These are phyloP conservation scores for Cephaloascus albidus DNA, from an alignment of 805 yeast species.

Conservation along the genomic window DNA sequence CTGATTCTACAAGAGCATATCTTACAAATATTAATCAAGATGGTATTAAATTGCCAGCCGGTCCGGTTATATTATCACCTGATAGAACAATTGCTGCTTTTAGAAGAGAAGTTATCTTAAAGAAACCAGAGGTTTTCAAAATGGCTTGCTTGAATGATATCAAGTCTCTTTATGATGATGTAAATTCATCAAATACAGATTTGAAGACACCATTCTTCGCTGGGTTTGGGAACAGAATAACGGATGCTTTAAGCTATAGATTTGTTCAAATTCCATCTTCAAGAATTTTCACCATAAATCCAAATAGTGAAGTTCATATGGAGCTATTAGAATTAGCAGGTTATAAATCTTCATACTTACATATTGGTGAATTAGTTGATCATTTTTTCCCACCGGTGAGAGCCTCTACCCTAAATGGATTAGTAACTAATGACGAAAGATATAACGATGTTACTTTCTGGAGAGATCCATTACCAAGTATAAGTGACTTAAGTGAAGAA, in stretches of 20 bases:
- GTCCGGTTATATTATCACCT: conserved; percentile 93
- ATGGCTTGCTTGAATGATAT: conserved; percentile 94
- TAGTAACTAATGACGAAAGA: conserved; percentile 40
- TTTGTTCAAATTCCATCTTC: conserved; percentile 92
- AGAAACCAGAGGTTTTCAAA: conserved; percentile 96
- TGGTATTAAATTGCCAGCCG: conserved; percentile 65
- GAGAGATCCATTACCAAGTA: conserved; percentile 70
- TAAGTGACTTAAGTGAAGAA: conserved; percentile 50
- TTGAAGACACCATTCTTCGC: conserved; percentile 84
- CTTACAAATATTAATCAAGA: conserved; percentile 70
- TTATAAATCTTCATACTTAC: conserved; percentile 76
- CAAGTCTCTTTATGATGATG: conserved; percentile 49
- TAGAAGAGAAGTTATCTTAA: conserved; percentile 81
- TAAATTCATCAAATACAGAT: conserved; percentile 17
- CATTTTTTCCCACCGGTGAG: conserved; percentile 90
- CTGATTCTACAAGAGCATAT: conserved; percentile 84
- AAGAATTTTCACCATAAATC: conserved; percentile 89
- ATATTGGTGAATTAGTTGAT: conserved; percentile 89
- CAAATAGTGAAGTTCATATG: conserved; percentile 96
- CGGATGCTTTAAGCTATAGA: conserved; percentile 92
- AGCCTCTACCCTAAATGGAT: conserved; percentile 11
- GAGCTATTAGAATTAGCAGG: conserved; percentile 93
- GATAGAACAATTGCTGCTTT: conserved; percentile 96
- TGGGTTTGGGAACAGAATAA: conserved; percentile 93
- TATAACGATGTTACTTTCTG: conserved; percentile 87